phyloP scores from a whole-genome alignment of 2,329 filamentous ascomycete species.

The Tolypocladium amazonense region DNA sequence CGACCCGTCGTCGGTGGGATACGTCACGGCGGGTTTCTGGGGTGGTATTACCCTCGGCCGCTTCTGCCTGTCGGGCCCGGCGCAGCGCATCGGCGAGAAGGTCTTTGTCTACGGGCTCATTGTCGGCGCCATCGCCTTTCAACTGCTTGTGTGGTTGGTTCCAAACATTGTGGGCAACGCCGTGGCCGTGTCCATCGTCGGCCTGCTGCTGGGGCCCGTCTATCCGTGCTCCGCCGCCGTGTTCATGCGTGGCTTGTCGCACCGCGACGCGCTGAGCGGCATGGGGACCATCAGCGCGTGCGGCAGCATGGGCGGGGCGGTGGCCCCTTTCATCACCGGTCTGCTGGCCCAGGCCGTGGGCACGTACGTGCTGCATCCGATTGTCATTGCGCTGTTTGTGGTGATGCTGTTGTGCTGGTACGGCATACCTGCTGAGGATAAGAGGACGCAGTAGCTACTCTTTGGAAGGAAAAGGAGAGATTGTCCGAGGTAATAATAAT shows the following conservation, averaged over 20 bases:
- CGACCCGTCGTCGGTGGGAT: constrained; percentile 61
- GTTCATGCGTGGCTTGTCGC: constrained; percentile 49
- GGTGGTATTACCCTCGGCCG: constrained; percentile 67
- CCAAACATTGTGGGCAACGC: constrained; percentile 65
- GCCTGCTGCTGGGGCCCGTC: constrained; percentile 65
- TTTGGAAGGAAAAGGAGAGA: not conserved
- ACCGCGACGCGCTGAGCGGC: constrained; percentile 49
- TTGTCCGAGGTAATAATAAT: not conserved
- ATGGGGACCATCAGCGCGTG: constrained; percentile 60
- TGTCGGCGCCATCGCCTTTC: constrained; percentile 51
- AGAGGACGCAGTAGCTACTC: constrained; percentile 44
- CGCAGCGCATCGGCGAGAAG: constrained; percentile 60
- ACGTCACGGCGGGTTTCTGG: constrained; percentile 66
- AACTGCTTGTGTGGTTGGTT: constrained; percentile 69
- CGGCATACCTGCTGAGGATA: constrained; percentile 41
- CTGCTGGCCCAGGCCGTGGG: constrained; percentile 50
- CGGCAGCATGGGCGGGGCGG: constrained; percentile 57
- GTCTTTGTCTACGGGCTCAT: constrained; percentile 54
- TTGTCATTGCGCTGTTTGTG: constrained; percentile 54
- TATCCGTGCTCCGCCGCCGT: constrained; percentile 64
- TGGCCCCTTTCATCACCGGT: constrained; percentile 57
- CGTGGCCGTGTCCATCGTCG: constrained; percentile 58
- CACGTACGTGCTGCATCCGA: constrained; percentile 55
- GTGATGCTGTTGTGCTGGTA: constrained; percentile 59
- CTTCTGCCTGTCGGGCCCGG: constrained; percentile 57